Evolutionary conservation across 495 filamentous ascomycete species (phyloP).

Genomic region (Penicillium taxi): DNA sequence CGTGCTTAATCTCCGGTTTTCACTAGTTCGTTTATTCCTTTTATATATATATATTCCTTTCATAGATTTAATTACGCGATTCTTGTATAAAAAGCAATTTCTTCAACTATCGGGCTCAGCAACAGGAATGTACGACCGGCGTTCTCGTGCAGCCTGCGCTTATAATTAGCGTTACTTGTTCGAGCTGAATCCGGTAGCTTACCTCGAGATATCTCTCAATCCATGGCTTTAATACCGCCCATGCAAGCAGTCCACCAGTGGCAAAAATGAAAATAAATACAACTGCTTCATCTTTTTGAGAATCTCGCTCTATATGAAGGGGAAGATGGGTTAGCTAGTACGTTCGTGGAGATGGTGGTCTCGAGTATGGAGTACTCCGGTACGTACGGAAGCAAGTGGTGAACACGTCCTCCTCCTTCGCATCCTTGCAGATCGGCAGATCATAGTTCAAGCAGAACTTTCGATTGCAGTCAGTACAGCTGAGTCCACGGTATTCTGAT

Average conservation of each 20-base stretch:
- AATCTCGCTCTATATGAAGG: conserved; percentile 70
- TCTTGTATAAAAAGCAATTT: no score
- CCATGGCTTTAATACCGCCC: conserved; percentile 66
- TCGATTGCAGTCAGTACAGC: conserved; percentile 82
- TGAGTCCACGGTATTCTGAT: conserved; percentile 35
- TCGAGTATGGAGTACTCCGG: no score
- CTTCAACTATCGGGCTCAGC: conserved; percentile 19
- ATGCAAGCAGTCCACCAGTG: conserved; percentile 72
- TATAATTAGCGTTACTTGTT: conserved; percentile 5
- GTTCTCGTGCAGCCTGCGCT: conserved; percentile 34
- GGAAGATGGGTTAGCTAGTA: no score
- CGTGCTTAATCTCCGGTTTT: no score
- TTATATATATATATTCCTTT: no score
- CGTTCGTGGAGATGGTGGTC: no score
- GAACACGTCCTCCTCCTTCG: conserved; percentile 78
- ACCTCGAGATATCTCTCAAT: conserved; percentile 51
- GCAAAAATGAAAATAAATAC: conserved; percentile 88
- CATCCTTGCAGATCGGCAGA: conserved; percentile 76
- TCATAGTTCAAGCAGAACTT: conserved; percentile 82
- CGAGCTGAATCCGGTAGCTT: conserved; percentile 11
- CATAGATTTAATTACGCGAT: no score
- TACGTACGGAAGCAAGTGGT: conserved; percentile 80
- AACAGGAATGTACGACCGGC: conserved; percentile 39
- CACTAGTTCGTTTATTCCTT: no score
- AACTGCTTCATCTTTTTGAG: conserved; percentile 78